A percentile compares a stretch with the other conserved stretches of the same genome.
Evolutionary conservation across 2,329 filamentous ascomycete species (phyloP).

Genomic region (Penicillium frequentans): DNA sequence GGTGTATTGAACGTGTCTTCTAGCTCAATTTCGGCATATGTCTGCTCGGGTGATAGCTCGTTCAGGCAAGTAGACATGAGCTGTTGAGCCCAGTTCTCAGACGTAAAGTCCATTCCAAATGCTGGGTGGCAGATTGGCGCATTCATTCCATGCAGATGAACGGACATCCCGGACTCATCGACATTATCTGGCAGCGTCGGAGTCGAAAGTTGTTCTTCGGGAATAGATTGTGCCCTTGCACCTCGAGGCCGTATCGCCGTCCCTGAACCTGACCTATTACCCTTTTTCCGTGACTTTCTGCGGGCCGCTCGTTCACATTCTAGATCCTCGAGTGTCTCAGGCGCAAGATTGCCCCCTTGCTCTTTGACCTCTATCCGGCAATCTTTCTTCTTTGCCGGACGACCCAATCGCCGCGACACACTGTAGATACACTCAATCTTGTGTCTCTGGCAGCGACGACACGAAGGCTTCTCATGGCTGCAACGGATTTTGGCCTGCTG

Average conservation of each 20-base stretch:
- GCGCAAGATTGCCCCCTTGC: not conserved
- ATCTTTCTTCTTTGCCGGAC: conserved; percentile 34
- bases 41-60: not conserved
- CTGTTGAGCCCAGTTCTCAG: conserved; percentile 30
- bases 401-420: conserved; percentile 34
- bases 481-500: conserved; percentile 41
- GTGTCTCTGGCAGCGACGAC: conserved; percentile 35
- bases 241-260: not conserved
- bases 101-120: not conserved
- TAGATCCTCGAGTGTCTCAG: not conserved
- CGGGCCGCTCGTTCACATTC: conserved; percentile 3
- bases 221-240: not conserved
- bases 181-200: not conserved
- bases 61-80: conserved; percentile 20
- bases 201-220: not conserved
- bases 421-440: conserved; percentile 38
- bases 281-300: conserved; percentile 4
- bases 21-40: conserved; percentile 2
- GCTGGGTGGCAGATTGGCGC: not conserved
- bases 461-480: conserved; percentile 37
- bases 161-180: not conserved
- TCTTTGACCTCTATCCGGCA: not conserved
- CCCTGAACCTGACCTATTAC: not conserved
- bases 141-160: not conserved
- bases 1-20: conserved; percentile 1